Conservation (phyloP, 2,329 filamentous ascomycete species). For the Paraphaeosphaeria minitans region DNA sequence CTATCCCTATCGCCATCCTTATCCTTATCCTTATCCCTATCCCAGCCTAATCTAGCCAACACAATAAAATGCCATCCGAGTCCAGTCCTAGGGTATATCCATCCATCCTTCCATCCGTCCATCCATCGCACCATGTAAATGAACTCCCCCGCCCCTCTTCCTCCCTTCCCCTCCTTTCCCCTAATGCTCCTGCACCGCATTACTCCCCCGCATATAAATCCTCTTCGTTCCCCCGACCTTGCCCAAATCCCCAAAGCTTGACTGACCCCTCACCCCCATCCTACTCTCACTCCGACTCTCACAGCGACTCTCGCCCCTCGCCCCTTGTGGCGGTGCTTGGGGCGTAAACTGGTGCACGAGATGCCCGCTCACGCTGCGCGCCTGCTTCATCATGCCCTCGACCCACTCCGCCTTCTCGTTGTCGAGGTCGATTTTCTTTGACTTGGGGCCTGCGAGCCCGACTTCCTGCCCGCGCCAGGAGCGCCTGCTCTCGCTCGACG, state of each 20-base stretch:
- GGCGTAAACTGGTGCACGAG: slow-evolving; percentile 23
- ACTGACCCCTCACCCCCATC: slow-evolving; percentile 26
- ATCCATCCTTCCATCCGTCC: not conserved
- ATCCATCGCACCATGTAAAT: too few relatives aligned
- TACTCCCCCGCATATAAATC: slow-evolving; percentile 61
- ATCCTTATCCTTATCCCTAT: not conserved
- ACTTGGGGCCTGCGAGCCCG: slow-evolving; percentile 72
- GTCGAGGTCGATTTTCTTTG: slow-evolving; percentile 66
- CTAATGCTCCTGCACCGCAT: slow-evolving; percentile 20
- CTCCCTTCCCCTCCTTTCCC: too few relatives aligned
- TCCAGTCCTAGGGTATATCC: not conserved
- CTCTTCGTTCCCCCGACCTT: slow-evolving; percentile 75
- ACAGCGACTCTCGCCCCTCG: slow-evolving; percentile 18
- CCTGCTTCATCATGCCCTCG: slow-evolving; percentile 80
- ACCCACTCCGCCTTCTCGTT: slow-evolving; percentile 80
- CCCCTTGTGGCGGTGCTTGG: slow-evolving; percentile 16
- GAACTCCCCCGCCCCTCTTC: too few relatives aligned
- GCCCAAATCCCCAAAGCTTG: slow-evolving; percentile 69
- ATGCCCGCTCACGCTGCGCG: slow-evolving; percentile 71
- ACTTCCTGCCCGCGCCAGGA: slow-evolving; percentile 54
- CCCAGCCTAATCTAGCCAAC: not conserved
- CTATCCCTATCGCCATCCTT: not conserved
- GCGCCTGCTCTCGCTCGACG: slow-evolving; percentile 33
- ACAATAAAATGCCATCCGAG: not conserved
- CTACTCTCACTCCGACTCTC: slow-evolving; percentile 35